phyloP scores from a whole-genome alignment of 306 rosid genomes.

The Prunus mume region DNA sequence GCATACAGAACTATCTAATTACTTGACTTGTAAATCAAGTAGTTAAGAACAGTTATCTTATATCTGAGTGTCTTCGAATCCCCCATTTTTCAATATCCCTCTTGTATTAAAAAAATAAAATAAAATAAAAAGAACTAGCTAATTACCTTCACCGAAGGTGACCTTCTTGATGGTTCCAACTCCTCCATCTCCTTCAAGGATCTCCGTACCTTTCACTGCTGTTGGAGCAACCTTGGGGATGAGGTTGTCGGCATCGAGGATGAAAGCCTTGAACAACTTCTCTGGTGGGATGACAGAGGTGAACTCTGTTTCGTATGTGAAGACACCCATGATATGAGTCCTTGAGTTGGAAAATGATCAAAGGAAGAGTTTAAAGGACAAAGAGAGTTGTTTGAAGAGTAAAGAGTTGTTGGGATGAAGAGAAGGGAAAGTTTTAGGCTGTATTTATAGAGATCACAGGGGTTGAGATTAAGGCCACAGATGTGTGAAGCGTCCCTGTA shows the following conservation, averaged over 20 bases:
- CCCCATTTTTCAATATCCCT: no score
- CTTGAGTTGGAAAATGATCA: not conserved
- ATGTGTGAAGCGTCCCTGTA: not conserved
- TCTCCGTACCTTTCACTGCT: conserved; percentile 24
- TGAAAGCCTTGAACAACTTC: conserved; percentile 41
- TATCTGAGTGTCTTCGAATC: no score
- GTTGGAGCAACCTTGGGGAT: conserved; percentile 40
- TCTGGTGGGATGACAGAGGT: conserved; percentile 25
- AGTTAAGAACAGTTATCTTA: no score
- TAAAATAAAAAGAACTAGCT: not conserved
- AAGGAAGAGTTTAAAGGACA: not conserved
- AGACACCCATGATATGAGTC: conserved; percentile 33
- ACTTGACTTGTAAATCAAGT: no score
- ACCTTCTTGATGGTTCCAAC: conserved; percentile 57
- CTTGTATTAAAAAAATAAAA: no score
- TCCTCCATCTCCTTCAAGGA: conserved; percentile 48
- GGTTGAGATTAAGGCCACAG: not conserved
- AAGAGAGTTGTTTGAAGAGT: not conserved
- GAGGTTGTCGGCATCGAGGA: conserved; percentile 28
- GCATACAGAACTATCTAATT: not conserved
- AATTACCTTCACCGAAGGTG: conserved; percentile 35
- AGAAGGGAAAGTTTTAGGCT: not conserved
- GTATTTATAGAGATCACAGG: conserved; percentile 2
- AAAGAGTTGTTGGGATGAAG: not conserved
- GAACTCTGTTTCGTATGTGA: conserved; percentile 27